Conservation (phyloP, 2,329 filamentous ascomycete species). For the Xylaria polymorpha region DNA sequence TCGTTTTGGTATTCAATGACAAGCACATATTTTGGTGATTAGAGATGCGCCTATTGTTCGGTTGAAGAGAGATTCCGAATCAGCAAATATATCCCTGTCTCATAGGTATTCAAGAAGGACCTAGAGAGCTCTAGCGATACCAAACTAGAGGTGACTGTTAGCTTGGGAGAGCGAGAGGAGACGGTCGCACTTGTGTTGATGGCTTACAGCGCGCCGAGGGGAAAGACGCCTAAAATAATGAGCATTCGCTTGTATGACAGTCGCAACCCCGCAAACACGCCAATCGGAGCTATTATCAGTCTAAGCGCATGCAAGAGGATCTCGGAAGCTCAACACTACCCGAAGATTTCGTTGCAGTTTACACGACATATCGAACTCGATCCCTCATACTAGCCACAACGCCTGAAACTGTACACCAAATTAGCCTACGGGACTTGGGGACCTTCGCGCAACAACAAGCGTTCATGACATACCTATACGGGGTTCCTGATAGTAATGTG, state of each 20-base stretch:
- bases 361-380: constrained; percentile 6
- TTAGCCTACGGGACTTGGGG: no score
- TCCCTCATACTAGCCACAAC: no score
- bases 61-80: background rate
- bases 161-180: background rate
- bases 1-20: background rate
- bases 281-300: constrained; percentile 36
- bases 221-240: constrained; percentile 39
- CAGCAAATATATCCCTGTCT: background rate
- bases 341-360: constrained; percentile 40
- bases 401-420: no score
- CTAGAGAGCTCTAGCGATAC: background rate
- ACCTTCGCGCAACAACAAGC: background rate
- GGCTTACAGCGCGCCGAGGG: constrained; percentile 23
- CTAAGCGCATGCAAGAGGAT: constrained; percentile 40
- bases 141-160: background rate
- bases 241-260: constrained; percentile 32
- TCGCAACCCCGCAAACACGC: constrained; percentile 33
- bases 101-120: background rate
- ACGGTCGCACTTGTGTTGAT: background rate
- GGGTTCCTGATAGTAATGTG: background rate
- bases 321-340: constrained; percentile 38
- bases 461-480: background rate
- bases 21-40: background rate
- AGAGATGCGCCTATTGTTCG: no score